Evolutionary conservation across 495 filamentous ascomycete genomes (phyloP).

Genomic region (Penicillium steckii): DNA sequence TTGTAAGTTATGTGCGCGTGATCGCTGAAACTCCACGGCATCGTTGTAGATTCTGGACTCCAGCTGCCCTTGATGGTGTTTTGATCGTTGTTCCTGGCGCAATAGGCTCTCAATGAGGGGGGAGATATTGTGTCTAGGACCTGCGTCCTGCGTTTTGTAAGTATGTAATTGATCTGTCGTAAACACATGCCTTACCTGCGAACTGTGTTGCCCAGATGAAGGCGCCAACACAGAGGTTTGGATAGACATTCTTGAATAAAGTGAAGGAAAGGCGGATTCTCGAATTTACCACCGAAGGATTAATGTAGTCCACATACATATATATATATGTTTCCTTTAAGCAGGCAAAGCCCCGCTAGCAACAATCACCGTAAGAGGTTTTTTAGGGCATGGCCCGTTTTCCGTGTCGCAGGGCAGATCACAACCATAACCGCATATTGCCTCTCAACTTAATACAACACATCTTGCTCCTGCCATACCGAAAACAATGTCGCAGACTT

Average conservation of each 20-base stretch:
- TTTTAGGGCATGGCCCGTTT: no score
- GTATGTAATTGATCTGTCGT: neutral
- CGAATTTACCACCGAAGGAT: no score
- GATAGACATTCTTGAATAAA: no score
- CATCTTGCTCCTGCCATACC: neutral
- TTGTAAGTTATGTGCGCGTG: neutral
- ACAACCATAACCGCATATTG: neutral
- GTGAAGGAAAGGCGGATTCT: no score
- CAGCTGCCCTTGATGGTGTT: slow-evolving; percentile 1
- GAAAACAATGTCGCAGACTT: neutral
- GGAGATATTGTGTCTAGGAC: neutral
- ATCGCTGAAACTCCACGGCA: slow-evolving; percentile 1
- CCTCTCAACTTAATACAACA: neutral
- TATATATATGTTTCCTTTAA: no score
- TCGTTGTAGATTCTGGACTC: slow-evolving; percentile 1
- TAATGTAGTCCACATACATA: no score
- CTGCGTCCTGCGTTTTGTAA: neutral
- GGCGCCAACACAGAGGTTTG: no score
- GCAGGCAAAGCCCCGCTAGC: no score
- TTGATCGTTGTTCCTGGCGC: slow-evolving; percentile 2
- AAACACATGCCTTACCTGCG: neutral
- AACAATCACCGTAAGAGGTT: no score
- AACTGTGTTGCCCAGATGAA: no score
- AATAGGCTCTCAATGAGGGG: slow-evolving; percentile 3
- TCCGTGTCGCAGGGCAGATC: no score